Evolutionary conservation across 108 stramenopile species (phyloP).

Genomic region (Nitzschia sp.): DNA sequence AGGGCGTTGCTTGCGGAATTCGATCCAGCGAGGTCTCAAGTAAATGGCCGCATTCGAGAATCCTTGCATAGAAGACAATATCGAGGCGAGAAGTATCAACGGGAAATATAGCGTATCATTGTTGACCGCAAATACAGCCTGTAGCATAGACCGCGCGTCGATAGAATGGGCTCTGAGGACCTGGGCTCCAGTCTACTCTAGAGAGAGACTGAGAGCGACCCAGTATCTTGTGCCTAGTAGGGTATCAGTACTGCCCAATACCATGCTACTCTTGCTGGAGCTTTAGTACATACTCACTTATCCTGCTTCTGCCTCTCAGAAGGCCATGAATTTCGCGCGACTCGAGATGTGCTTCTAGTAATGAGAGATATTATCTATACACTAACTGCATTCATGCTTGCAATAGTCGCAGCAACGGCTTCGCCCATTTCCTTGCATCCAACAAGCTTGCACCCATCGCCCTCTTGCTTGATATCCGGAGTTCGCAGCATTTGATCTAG

Average conservation of each 20-base stretch:
- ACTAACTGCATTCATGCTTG: slow-evolving; percentile 5
- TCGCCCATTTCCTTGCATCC: slow-evolving; percentile 91
- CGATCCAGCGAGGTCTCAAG: not conserved
- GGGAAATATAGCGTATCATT: not conserved
- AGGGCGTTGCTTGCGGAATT: not conserved
- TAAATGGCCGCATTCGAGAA: not conserved
- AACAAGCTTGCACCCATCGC: slow-evolving; percentile 83
- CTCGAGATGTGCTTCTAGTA: too few relatives aligned
- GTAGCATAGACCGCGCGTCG: too few relatives aligned
- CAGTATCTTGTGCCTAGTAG: too few relatives aligned
- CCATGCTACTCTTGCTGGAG: too few relatives aligned
- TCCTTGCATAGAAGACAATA: not conserved
- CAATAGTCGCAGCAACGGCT: slow-evolving; percentile 69
- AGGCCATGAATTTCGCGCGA: too few relatives aligned
- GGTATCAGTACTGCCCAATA: too few relatives aligned
- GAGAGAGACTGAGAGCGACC: too few relatives aligned
- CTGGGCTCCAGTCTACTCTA: too few relatives aligned
- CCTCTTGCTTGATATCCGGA: slow-evolving; percentile 92
- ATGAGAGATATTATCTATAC: not conserved
- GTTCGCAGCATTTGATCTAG: slow-evolving; percentile 90
- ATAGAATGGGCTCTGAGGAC: too few relatives aligned
- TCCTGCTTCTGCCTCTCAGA: too few relatives aligned
- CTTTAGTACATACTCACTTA: too few relatives aligned
- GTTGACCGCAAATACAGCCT: not conserved
- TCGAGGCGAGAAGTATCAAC: not conserved